phyloP scores from a whole-genome alignment of 2,329 filamentous ascomycete genomes.

The Colletotrichum gloeosporioides region DNA sequence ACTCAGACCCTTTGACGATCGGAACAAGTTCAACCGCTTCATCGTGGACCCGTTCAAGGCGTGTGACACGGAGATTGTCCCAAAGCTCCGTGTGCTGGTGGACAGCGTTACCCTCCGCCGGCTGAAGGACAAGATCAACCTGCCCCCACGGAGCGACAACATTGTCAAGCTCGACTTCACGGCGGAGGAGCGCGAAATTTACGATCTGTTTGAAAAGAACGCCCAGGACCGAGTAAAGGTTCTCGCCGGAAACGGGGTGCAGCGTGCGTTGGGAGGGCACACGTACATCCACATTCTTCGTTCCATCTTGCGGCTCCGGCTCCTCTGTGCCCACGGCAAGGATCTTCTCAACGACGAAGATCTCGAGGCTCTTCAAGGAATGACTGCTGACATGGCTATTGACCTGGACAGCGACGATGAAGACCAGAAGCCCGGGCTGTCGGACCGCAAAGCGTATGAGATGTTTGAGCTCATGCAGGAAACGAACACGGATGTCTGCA shows the following conservation, averaged over 20 bases:
- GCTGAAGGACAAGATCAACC: constrained; percentile 87
- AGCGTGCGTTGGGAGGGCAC: constrained; percentile 76
- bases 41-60: constrained; percentile 88
- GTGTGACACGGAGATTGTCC: constrained; percentile 82
- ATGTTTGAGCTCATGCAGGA: constrained; percentile 86
- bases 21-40: constrained; percentile 75
- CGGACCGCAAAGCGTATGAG: constrained; percentile 79
- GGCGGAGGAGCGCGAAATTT: constrained; percentile 75
- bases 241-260: constrained; percentile 60
- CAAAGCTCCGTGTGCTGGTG: constrained; percentile 86
- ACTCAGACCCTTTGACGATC: constrained; percentile 84
- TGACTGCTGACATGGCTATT: constrained; percentile 85
- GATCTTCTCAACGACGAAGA: constrained; percentile 88
- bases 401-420: constrained; percentile 82
- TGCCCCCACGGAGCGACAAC: constrained; percentile 76
- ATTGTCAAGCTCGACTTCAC: constrained; percentile 79
- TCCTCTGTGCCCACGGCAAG: constrained; percentile 93
- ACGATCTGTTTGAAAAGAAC: constrained; percentile 84
- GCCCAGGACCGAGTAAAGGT: constrained; percentile 81
- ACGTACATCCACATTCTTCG: constrained; percentile 95
- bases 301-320: constrained; percentile 85
- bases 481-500: constrained; percentile 77
- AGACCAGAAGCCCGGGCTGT: constrained; percentile 60
- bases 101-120: constrained; percentile 94
- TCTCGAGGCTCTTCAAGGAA: constrained; percentile 77